These are phyloP conservation scores for Lithohypha guttulata DNA, from an alignment of 2,329 filamentous ascomycete species.

Conservation along the genomic window DNA sequence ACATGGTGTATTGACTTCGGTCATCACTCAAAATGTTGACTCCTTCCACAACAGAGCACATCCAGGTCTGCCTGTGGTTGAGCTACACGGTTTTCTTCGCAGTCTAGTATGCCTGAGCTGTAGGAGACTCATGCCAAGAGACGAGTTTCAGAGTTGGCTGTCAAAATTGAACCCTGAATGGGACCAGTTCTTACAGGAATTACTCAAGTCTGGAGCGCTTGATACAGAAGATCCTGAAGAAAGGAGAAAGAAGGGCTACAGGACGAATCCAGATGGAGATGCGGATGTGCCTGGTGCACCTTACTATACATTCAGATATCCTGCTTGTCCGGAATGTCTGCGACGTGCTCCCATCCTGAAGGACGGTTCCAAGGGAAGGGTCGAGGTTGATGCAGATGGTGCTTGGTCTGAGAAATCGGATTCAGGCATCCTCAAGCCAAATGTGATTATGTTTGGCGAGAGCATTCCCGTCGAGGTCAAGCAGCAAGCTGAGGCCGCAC, in stretches of 20 bases:
- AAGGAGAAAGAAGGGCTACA: constrained; percentile 57
- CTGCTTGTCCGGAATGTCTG: constrained; percentile 74
- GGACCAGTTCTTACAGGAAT: constrained; percentile 63
- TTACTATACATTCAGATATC: constrained; percentile 84
- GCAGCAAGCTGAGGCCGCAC: constrained; percentile 61
- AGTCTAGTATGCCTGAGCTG: constrained; percentile 74
- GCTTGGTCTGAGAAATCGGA: constrained; percentile 57
- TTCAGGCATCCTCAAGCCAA: constrained; percentile 79
- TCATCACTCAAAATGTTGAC: constrained; percentile 95
- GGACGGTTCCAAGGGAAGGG: constrained; percentile 45
- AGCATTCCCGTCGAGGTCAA: constrained; percentile 64
- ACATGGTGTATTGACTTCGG: constrained; percentile 60
- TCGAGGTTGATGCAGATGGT: constrained; percentile 68
- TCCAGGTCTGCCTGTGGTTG: constrained; percentile 61
- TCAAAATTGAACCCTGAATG: constrained; percentile 74
- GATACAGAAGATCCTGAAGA: constrained; percentile 65
- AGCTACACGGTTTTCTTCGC: constrained; percentile 84
- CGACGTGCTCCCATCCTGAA: constrained; percentile 46
- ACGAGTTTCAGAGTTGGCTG: constrained; percentile 65
- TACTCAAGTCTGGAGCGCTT: constrained; percentile 63
- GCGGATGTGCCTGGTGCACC: constrained; percentile 79
- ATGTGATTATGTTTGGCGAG: constrained; percentile 94
- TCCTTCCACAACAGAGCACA: constrained; percentile 78
- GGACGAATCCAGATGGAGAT: constrained; percentile 87
- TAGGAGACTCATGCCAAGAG: constrained; percentile 57